Base-by-base conservation (phyloP, 768 basidiomycete genomes). In the Termitomyces sp. region DNA sequence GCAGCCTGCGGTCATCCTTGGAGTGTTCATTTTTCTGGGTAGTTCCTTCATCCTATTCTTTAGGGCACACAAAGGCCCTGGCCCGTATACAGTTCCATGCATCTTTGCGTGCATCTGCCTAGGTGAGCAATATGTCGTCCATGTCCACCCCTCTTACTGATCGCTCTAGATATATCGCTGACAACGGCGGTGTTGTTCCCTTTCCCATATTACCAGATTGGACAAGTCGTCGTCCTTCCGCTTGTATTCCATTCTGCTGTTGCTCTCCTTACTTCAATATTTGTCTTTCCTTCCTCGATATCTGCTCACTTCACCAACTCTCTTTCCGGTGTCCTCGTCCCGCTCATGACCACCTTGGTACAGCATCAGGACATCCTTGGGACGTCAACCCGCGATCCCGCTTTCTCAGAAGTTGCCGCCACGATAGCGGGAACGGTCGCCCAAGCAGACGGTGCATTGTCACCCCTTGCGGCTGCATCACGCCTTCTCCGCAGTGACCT, bases 271-370 rank as follows among this genome's bases (percentile, higher is more conserved):
- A 63, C 70, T 5, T 83, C 84, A 2, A 66, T 83, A 4, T 11
- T 79, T 32, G 68, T 90, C 43, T 89, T 89, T 67, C 88, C 89
- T 0, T 71, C 74, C 1, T 81, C 86, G 1, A 73, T 86, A 41
- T 85, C 88, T 0, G 71, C 83, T 0, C 70, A 77, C 46, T 89
- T 86, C 63, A 80, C 82, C 2, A 71, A 64, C 17, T 73, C 78
- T 7, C 69, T 89, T 1, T 71, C 74, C 42, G 69, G 57, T 3
- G 76, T 84, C 7, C 67, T 88, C 12, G 58, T 68, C 4, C 83
- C 85, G 0, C 70, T 89, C 9, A 64, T 72, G 17, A 67, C 67
- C 1, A 70, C 77, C 3, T 73, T 85, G 34, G 67, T 69, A 7
- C 66, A 77, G 9, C 85, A 89, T 57, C 69, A 69, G 21, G 56